Evolutionary conservation across 1,284 basidiomycete genomes (phyloP).

Genomic region (Trametes hirsuta): DNA sequence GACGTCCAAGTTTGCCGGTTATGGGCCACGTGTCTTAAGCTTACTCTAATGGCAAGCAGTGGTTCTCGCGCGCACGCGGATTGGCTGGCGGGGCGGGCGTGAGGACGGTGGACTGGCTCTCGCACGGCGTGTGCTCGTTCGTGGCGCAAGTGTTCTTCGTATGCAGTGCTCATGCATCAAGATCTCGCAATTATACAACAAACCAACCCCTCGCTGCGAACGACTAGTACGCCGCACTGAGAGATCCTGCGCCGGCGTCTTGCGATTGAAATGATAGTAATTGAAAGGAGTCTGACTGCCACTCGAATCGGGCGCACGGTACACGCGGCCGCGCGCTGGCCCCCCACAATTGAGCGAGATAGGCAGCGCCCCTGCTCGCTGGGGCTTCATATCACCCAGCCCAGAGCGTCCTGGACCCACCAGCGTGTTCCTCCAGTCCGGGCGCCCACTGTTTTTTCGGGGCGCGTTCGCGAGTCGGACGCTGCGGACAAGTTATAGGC

Average conservation of each 20-base stretch:
- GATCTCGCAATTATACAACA: too few species aligned
- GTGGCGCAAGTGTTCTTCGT: not conserved
- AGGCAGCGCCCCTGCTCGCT: slow-evolving; percentile 9
- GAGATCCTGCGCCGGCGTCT: too few species aligned
- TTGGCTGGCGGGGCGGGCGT: not conserved
- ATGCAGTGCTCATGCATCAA: too few species aligned
- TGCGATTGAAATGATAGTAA: too few species aligned
- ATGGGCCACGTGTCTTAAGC: slow-evolving; percentile 1
- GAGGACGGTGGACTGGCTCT: not conserved
- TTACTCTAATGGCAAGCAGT: not conserved
- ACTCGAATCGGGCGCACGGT: not conserved
- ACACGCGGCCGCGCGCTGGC: slow-evolving; percentile 9
- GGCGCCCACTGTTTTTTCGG: not conserved
- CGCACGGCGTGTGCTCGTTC: not conserved
- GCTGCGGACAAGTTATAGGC: not conserved
- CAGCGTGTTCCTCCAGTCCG: slow-evolving; percentile 2
- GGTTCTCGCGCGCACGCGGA: not conserved
- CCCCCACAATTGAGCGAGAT: slow-evolving; percentile 6
- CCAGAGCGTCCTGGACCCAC: slow-evolving; percentile 20
- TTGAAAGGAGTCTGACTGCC: not conserved
- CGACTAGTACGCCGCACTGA: too few species aligned
- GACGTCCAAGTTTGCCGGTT: not conserved
- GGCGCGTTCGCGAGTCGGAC: slow-evolving; percentile 3
- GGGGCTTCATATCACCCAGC: slow-evolving; percentile 15
- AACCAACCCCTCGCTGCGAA: too few species aligned